A percentile compares a stretch with the other conserved stretches of the same genome.
Evolutionary conservation across 139 green algal species (phyloP).

Genomic region (Zygnema cylindricum): DNA sequence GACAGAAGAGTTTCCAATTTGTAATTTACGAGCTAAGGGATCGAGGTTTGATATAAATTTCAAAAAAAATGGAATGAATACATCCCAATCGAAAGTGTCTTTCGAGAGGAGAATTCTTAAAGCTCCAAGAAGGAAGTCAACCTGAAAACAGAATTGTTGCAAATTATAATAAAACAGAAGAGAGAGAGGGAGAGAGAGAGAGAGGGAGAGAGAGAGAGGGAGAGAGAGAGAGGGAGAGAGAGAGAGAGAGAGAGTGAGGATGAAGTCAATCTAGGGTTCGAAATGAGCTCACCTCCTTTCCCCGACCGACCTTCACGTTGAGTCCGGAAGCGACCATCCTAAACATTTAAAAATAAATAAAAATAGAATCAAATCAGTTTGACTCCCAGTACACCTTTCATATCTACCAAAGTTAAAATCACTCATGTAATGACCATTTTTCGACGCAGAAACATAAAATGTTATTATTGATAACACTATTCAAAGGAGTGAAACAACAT

Average conservation of each 20-base stretch:
- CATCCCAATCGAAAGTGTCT: background rate
- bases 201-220: background rate
- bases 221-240: background rate
- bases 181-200: background rate
- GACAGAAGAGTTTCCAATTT: background rate
- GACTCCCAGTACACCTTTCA: no score
- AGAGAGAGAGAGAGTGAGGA: no score
- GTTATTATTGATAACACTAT: no score
- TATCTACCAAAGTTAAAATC: no score
- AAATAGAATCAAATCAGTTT: no score
- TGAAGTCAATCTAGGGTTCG: background rate
- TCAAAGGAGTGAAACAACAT: no score
- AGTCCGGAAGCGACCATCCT: slow-evolving; percentile 20
- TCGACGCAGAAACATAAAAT: no score
- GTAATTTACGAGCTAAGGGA: background rate
- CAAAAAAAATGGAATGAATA: background rate
- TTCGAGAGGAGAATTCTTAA: background rate
- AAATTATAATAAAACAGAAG: background rate
- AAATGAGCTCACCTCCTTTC: slow-evolving; percentile 6
- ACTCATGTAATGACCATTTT: no score
- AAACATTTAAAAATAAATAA: background rate
- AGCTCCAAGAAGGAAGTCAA: background rate
- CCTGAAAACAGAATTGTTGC: background rate
- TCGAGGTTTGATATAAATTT: background rate
- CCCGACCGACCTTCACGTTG: slow-evolving; percentile 2